Percentiles rank a stretch among this genome's conserved stretches.
These are phyloP conservation scores for Dictyostelium intermedium DNA, from an alignment of 78 protist species.

Conservation along the genomic window DNA sequence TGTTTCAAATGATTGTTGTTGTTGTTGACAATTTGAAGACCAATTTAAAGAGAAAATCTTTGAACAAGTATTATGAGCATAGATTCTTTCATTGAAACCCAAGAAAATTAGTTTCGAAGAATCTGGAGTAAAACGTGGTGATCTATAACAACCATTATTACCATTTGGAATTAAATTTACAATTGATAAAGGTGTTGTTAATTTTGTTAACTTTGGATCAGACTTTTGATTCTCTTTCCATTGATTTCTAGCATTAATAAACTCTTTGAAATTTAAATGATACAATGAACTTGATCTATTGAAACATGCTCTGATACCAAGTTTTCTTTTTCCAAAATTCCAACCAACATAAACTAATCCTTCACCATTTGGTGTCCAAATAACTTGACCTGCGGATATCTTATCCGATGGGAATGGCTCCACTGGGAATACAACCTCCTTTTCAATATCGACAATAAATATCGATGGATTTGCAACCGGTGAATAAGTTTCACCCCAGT, in stretches of 20 bases:
- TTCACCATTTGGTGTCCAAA: slow-evolving; percentile 44
- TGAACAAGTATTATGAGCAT: slow-evolving; percentile 59
- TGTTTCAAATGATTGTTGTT: not conserved
- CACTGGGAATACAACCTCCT: slow-evolving; percentile 39
- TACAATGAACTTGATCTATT: slow-evolving; percentile 21
- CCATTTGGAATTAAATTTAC: slow-evolving; percentile 8
- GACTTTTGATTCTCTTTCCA: not conserved
- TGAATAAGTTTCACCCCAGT: slow-evolving; percentile 73
- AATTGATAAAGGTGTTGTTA: not conserved
- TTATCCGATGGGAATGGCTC: slow-evolving; percentile 8
- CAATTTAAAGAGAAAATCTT: slow-evolving; percentile 23
- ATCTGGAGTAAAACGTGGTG: slow-evolving; percentile 69
- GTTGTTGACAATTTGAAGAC: not conserved
- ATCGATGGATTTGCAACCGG: slow-evolving; percentile 39
- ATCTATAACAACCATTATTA: slow-evolving; percentile 46
- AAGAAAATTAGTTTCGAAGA: slow-evolving; percentile 25
- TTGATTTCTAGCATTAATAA: not conserved
- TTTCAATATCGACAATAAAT: slow-evolving; percentile 36
- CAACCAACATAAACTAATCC: slow-evolving; percentile 69
- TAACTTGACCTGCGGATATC: slow-evolving; percentile 73
- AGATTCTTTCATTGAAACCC: slow-evolving; percentile 31
- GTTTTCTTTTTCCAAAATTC: slow-evolving; percentile 46
- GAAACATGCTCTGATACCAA: slow-evolving; percentile 71
- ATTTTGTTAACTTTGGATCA: not conserved
- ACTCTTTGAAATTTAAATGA: not conserved